Percentiles rank a stretch among this genome's conserved stretches.
These are phyloP conservation scores for Aspergillus hiratsukae DNA, from an alignment of 2,329 filamentous ascomycete genomes.

Conservation along the genomic window DNA sequence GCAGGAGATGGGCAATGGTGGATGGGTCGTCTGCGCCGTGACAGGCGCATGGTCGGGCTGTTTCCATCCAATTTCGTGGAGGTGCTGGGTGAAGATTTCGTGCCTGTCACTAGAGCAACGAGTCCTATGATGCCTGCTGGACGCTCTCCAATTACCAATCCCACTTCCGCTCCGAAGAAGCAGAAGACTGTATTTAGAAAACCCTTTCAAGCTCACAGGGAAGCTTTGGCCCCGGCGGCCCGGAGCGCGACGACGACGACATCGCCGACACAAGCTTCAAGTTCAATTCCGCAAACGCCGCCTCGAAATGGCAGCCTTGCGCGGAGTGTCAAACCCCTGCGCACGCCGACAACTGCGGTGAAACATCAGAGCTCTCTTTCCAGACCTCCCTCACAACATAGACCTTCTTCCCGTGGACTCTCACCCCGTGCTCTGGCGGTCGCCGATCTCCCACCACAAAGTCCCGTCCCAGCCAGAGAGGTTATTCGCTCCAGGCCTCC, in stretches of 20 bases:
- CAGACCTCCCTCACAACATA: slow-evolving; percentile 30
- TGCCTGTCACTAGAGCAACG: slow-evolving; percentile 55
- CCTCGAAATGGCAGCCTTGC: slow-evolving; percentile 32
- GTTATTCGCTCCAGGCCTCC: slow-evolving; percentile 18
- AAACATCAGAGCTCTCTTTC: slow-evolving; percentile 36
- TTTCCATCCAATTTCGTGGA: slow-evolving; percentile 98
- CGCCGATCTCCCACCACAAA: slow-evolving; percentile 8
- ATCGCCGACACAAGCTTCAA: slow-evolving; percentile 31
- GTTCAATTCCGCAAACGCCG: slow-evolving; percentile 32
- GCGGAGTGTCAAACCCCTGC: slow-evolving; percentile 29
- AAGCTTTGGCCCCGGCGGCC: slow-evolving; percentile 40
- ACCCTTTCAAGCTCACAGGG: slow-evolving; percentile 60
- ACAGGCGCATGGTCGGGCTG: slow-evolving; percentile 82
- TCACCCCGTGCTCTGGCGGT: slow-evolving; percentile 23
- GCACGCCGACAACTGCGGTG: slow-evolving; percentile 35
- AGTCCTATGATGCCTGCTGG: slow-evolving; percentile 53
- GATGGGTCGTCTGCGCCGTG: slow-evolving; percentile 86
- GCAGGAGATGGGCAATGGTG: slow-evolving; percentile 98
- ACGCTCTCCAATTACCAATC: slow-evolving; percentile 40
- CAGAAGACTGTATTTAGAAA: slow-evolving; percentile 58
- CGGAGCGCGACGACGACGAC: slow-evolving; percentile 22
- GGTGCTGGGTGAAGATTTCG: slow-evolving; percentile 77
- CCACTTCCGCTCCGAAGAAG: slow-evolving; percentile 52
- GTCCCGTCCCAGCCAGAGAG: not conserved
- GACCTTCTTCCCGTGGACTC: slow-evolving; percentile 23